These are phyloP conservation scores for Eimeria acervulina DNA, from an alignment of 169 alveolate species.

Conservation along the genomic window DNA sequence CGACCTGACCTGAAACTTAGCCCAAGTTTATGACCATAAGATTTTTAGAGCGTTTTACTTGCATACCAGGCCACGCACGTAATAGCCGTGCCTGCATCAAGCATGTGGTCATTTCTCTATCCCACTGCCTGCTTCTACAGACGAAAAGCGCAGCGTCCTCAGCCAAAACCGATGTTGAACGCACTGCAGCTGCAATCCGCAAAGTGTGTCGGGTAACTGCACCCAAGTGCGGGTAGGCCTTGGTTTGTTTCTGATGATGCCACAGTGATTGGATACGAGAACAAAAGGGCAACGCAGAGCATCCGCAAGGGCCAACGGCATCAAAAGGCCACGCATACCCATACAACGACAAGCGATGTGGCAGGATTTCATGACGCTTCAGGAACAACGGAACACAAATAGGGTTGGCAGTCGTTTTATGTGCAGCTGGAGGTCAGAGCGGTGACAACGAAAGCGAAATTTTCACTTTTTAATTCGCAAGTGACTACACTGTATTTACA, in stretches of 20 bases:
- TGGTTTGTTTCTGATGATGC: neutral
- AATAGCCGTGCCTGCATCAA: neutral
- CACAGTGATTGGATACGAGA: neutral
- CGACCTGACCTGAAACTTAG: neutral
- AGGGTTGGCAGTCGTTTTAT: neutral
- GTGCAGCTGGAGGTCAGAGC: neutral
- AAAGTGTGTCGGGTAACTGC: neutral
- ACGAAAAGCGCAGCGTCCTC: neutral
- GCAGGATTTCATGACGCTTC: neutral
- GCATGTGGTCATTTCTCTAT: neutral
- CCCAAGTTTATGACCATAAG: neutral
- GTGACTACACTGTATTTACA: neutral
- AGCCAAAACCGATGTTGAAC: neutral
- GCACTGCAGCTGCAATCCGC: neutral
- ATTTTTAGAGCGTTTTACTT: no score
- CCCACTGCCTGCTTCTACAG: conserved; percentile 16
- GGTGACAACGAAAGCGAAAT: neutral
- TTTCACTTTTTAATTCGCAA: no score
- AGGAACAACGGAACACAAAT: neutral
- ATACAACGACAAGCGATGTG: no score
- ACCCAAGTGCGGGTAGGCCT: neutral
- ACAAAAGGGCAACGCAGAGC: neutral
- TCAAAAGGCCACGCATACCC: no score
- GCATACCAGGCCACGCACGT: neutral
- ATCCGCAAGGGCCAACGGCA: no score